Base-by-base conservation (phyloP, 1,139 yeast species). In the Insectozyma bohioensis region DNA sequence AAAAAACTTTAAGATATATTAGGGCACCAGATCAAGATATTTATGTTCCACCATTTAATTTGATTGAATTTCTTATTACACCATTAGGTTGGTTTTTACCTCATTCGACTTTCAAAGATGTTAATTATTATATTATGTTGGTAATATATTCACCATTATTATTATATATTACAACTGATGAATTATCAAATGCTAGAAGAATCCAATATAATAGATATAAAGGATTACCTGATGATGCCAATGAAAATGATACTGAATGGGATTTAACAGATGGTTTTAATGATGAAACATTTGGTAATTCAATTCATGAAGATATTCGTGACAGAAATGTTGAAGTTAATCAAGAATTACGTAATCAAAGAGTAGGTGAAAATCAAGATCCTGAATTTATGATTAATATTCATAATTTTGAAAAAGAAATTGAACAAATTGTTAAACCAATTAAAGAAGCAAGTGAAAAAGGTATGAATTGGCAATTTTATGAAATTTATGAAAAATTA, bases 21-120 rank as follows among this genome's bases (percentile, higher is more conserved):
- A 73, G 96, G 45, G 95, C 95, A 0, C 96, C 95, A 0, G 96
- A 87, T 59, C 81, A 79, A 39, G 80, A 84, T 49, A 85, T 86
- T 28, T 87, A 79, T 52, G 90, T 86, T 19, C 94, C 96, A 5
- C 96, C 96, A 6, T 69, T 86, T 42, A 87, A 87, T 52, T 55
- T 87, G 45, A 60, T 87, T 40, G 96, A 87, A 54, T 31, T 80
- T 3, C 31, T 70, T 3, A 52, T 81, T 9, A 35, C 48, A 23
- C 74, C 75, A 6, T 34, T 67, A 3, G 33, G 56, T 52, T 49
- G 63, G 54, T 17, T 64, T 8, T 22, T 59, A 12, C 47, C 60
- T 18, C 47, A 39, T 17, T 47, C 43, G 6, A 52, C 60, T 26
- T 65, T 54, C 52, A 56, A 56, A 30, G 42, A 47, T 2, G 27